These are phyloP conservation scores for Schizophyllum amplum DNA, from an alignment of 1,284 basidiomycete species.

Conservation along the genomic window DNA sequence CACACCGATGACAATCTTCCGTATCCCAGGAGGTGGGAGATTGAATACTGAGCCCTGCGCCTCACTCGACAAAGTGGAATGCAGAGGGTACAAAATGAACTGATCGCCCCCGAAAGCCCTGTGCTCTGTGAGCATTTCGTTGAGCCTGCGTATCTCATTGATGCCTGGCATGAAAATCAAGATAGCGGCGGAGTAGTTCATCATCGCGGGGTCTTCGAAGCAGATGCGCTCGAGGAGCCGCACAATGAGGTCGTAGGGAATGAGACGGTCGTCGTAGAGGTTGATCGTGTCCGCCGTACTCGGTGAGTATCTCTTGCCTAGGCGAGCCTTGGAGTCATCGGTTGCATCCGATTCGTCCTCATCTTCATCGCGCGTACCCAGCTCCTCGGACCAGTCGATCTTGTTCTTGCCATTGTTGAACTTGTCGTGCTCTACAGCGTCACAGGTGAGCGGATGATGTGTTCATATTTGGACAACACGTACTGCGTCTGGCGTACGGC, in stretches of 20 bases:
- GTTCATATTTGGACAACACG: conserved; percentile 17
- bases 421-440: conserved; percentile 47
- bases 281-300: conserved; percentile 79
- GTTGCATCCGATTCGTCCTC: conserved; percentile 56
- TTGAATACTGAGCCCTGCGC: conserved; percentile 90
- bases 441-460: conserved; percentile 1
- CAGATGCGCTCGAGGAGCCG: conserved; percentile 86
- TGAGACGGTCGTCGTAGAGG: conserved; percentile 81
- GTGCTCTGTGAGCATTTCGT: conserved; percentile 79
- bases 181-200: conserved; percentile 71
- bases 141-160: conserved; percentile 85
- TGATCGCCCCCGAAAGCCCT: conserved; percentile 56
- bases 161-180: conserved; percentile 94
- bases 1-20: conserved; percentile 88
- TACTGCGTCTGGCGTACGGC: conserved; percentile 74
- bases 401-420: conserved; percentile 56
- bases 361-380: conserved; percentile 50
- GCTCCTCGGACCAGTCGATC: conserved; percentile 72
- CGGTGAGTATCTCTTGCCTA: conserved; percentile 66
- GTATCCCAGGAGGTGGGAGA: conserved; percentile 67
- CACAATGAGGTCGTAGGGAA: conserved; percentile 87
- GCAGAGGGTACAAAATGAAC: conserved; percentile 86
- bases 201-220: conserved; percentile 50
- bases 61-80: conserved; percentile 89
- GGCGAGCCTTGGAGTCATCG: conserved; percentile 40